Conservation (phyloP, 768 basidiomycete genomes). For the Megacollybia marginata region DNA sequence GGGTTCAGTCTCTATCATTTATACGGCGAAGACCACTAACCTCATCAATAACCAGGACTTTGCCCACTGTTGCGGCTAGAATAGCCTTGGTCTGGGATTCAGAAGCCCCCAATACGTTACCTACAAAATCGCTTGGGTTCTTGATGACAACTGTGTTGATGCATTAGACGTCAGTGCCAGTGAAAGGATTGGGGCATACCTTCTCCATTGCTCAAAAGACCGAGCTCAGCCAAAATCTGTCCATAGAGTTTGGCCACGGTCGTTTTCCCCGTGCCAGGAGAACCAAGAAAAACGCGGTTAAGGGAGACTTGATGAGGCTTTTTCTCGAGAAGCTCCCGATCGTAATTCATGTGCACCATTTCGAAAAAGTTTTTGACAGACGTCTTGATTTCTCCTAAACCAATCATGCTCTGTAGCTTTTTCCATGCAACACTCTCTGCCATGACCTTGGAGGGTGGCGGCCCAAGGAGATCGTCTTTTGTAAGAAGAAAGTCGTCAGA, state of each 20-base stretch:
- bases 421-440: slow-evolving; percentile 40
- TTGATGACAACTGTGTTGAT: slow-evolving; percentile 46
- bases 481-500: slow-evolving; percentile 45
- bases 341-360: slow-evolving; percentile 45
- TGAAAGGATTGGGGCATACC: slow-evolving; percentile 27
- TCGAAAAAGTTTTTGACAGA: slow-evolving; percentile 40
- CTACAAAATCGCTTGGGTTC: slow-evolving; percentile 67
- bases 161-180: no score
- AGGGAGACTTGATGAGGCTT: slow-evolving; percentile 46
- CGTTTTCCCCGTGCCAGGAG: slow-evolving; percentile 69
- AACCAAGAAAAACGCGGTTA: slow-evolving; percentile 60
- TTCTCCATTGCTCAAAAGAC: slow-evolving; percentile 67
- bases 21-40: slow-evolving; percentile 18
- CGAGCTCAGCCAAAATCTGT: slow-evolving; percentile 50
- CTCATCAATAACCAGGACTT: slow-evolving; percentile 69
- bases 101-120: slow-evolving; percentile 48
- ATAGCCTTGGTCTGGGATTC: slow-evolving; percentile 62
- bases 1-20: neutral
- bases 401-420: slow-evolving; percentile 43
- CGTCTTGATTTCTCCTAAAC: slow-evolving; percentile 51
- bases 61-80: slow-evolving; percentile 48
- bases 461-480: slow-evolving; percentile 57
- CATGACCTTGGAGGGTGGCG: slow-evolving; percentile 47
- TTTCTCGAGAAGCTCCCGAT: slow-evolving; percentile 50
- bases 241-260: slow-evolving; percentile 65